Evolutionary conservation across 2,329 filamentous ascomycete species (phyloP), one percentile per base, ranked within the genome.

Genomic region (Trichoderma atrobrunneum): DNA sequence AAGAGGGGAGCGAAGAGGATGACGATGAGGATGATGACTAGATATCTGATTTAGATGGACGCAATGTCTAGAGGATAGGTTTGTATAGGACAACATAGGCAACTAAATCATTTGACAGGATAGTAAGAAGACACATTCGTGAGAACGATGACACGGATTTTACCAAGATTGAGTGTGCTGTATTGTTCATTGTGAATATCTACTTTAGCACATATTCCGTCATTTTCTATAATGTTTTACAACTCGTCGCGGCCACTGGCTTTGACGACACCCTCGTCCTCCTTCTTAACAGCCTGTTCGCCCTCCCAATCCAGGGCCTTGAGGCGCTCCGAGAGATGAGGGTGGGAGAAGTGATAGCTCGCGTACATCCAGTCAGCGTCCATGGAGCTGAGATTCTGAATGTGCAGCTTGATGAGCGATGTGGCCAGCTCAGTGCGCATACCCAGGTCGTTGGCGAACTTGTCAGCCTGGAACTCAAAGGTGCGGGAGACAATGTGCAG

Each of bases 321-420:
- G 78, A 99, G 87, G 78, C 96, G 90, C 87, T 99, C 97, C 1
- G 95, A 93, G 76, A 99, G 86, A 76, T 98, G 98, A 1, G 96
- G 96, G 84, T 99, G 96, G 28, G 95, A 98, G 87, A 97, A 98
- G 85, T 99, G 95, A 87, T 98, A 99, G 84, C 92, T 97, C 69
- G 96, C 96, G 83, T 97, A 99, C 88, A 98, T 90, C 92, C 93
- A 97, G 84, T 99, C 97, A 32, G 96, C 96, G 78, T 99, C 96
- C 95, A 99, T 98, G 74, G 93, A 97, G 83, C 94, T 97, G 76
- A 99, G 87, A 81, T 99, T 99, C 86, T 98, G 95, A 79, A 98
- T 94, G 84, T 99, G 97, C 67, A 99, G 92, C 86, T 98, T 98
- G 84, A 99, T 94, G 74, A 99, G 89, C 26, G 94, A 96, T 74